Evolutionary conservation across 345 rosid species (phyloP).

Genomic region (Aquilaria yunnanensis): DNA sequence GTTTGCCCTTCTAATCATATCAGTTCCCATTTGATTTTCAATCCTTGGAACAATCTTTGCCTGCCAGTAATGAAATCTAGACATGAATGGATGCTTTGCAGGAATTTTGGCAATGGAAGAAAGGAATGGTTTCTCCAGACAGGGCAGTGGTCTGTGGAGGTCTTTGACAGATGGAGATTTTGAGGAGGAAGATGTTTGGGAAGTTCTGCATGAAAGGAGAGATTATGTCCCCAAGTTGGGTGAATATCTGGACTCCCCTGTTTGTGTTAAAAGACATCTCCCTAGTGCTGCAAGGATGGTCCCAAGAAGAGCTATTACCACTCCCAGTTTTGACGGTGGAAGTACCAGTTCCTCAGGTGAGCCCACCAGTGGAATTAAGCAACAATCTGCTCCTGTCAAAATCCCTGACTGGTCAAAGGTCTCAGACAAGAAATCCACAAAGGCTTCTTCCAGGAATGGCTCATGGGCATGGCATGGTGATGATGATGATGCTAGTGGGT

Average conservation of each 20-base stretch:
- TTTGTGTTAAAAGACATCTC: conserved; percentile 22
- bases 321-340: conserved; percentile 6
- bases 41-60: no score
- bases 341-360: conserved; percentile 20
- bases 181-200: conserved; percentile 50
- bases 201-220: conserved; percentile 27
- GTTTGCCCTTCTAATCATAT: not conserved
- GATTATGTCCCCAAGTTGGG: conserved; percentile 15
- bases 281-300: conserved; percentile 52
- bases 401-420: conserved; percentile 68
- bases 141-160: conserved; percentile 33
- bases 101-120: conserved; percentile 31
- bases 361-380: conserved; percentile 21
- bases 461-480: conserved; percentile 14
- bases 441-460: conserved; percentile 14
- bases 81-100: conserved; percentile 2
- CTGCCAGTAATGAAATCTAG: not conserved
- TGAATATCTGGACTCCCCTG: conserved; percentile 19
- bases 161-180: conserved; percentile 34
- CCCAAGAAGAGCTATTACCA: conserved; percentile 19
- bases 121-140: conserved; percentile 15
- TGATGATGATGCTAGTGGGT: conserved; percentile 9
- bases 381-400: conserved; percentile 65
- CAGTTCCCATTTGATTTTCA: no score
- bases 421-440: conserved; percentile 26